Evolutionary conservation across 768 basidiomycete species (phyloP).

Genomic region (Boletellus ananiceps): DNA sequence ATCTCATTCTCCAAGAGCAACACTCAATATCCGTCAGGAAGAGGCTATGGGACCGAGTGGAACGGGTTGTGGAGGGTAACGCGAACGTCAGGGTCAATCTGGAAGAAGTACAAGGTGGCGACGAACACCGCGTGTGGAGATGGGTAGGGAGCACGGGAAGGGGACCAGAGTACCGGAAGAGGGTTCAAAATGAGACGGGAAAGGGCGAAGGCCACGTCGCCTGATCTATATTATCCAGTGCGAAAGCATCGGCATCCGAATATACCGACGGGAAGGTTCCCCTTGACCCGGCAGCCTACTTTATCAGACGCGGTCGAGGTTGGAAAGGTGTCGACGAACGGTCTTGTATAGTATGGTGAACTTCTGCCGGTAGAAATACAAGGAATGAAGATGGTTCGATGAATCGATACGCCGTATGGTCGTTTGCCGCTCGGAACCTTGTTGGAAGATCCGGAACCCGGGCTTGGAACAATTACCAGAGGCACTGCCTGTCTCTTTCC

Average conservation of each 20-base stretch:
- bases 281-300: constrained; percentile 20
- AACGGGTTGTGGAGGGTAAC: constrained; percentile 83
- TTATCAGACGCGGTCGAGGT: constrained; percentile 2
- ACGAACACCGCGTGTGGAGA: constrained; percentile 86
- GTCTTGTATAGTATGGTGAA: constrained; percentile 14
- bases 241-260: constrained; percentile 12
- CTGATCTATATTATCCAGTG: constrained; percentile 16
- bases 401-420: constrained; percentile 19
- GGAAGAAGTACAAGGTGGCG: constrained; percentile 79
- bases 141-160: constrained; percentile 67
- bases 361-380: constrained; percentile 14
- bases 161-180: constrained; percentile 33
- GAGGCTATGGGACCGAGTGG: constrained; percentile 78
- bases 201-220: constrained; percentile 24
- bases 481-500: constrained; percentile 27
- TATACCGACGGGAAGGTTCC: constrained; percentile 13
- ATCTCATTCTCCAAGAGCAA: constrained; percentile 77
- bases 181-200: constrained; percentile 26
- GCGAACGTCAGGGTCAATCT: constrained; percentile 83
- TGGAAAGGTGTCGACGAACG: no score
- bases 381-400: constrained; percentile 27
- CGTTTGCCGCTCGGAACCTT: constrained; percentile 26
- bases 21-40: constrained; percentile 64
- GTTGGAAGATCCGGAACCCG: constrained; percentile 31
- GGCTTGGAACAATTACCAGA: constrained; percentile 25